phyloP scores from a whole-genome alignment of 163 green algal species.

The Prototheca cutis region DNA sequence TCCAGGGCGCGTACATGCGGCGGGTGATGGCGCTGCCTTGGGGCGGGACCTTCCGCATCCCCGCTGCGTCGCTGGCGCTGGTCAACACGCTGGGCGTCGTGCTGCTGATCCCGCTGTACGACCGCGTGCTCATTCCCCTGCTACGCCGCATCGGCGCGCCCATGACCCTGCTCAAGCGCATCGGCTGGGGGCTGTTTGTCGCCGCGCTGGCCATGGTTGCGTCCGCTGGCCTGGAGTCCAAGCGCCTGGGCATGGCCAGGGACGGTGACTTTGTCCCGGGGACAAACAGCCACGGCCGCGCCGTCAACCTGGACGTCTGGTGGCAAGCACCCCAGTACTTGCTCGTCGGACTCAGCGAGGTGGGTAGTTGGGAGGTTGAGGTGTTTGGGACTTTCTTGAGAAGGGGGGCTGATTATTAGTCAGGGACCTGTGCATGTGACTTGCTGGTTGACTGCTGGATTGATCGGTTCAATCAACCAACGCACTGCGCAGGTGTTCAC shows the following conservation, averaged over 20 bases:
- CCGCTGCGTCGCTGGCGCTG: constrained; percentile 33
- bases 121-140: constrained; percentile 45
- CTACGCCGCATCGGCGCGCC: constrained; percentile 34
- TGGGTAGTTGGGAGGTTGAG: too few species aligned
- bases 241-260: constrained; percentile 37
- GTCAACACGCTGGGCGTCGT: constrained; percentile 86
- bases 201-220: constrained; percentile 61
- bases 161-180: constrained; percentile 54
- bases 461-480: neutral
- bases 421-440: too few species aligned
- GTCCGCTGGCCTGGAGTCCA: constrained; percentile 51
- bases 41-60: constrained; percentile 22
- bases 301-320: constrained; percentile 45
- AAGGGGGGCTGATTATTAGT: too few species aligned
- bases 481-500: constrained; percentile 50
- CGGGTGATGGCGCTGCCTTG: constrained; percentile 16
- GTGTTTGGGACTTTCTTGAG: too few species aligned
- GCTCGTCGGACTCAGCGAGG: constrained; percentile 68
- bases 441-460: constrained; percentile 1
- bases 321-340: constrained; percentile 77
- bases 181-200: constrained; percentile 71
- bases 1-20: constrained; percentile 76
- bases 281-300: neutral
- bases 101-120: constrained; percentile 60
- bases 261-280: constrained; percentile 6